phyloP scores from a whole-genome alignment of 2,329 filamentous ascomycete genomes.

The Talaromyces sp. region DNA sequence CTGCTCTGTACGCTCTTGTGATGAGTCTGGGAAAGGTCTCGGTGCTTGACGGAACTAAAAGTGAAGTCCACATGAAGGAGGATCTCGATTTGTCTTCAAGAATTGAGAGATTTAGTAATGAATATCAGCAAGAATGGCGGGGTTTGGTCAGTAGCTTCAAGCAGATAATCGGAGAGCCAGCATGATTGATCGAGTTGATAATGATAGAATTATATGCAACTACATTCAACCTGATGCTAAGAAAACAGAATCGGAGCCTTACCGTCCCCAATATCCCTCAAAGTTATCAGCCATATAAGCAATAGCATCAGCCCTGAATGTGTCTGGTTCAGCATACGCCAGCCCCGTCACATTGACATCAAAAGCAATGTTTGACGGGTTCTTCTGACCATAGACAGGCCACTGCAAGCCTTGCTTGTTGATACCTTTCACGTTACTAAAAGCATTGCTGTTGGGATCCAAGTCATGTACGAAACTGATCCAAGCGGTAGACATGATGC shows the following conservation, averaged over 20 bases:
- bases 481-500: constrained; percentile 14
- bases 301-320: constrained; percentile 9
- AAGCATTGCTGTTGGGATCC: constrained; percentile 16
- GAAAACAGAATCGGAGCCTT: not conserved
- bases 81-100: constrained; percentile 47
- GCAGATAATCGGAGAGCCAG: constrained; percentile 31
- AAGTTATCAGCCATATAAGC: constrained; percentile 15
- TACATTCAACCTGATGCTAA: not conserved
- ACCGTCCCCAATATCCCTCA: constrained; percentile 1
- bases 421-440: constrained; percentile 6
- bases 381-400: constrained; percentile 8
- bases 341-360: constrained; percentile 13
- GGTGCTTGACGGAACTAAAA: constrained; percentile 57
- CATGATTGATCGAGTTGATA: not conserved
- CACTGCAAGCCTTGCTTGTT: constrained; percentile 11
- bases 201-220: not conserved
- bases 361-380: constrained; percentile 12
- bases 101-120: constrained; percentile 43
- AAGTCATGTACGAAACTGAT: constrained; percentile 16
- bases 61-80: constrained; percentile 48
- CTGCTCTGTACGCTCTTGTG: constrained; percentile 56
- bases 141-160: constrained; percentile 50
- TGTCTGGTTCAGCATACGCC: constrained; percentile 10
- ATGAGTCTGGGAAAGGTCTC: constrained; percentile 49
- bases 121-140: constrained; percentile 50